These are phyloP conservation scores for Candida mattraensis DNA, from an alignment of 805 yeast genomes.

Conservation along the genomic window DNA sequence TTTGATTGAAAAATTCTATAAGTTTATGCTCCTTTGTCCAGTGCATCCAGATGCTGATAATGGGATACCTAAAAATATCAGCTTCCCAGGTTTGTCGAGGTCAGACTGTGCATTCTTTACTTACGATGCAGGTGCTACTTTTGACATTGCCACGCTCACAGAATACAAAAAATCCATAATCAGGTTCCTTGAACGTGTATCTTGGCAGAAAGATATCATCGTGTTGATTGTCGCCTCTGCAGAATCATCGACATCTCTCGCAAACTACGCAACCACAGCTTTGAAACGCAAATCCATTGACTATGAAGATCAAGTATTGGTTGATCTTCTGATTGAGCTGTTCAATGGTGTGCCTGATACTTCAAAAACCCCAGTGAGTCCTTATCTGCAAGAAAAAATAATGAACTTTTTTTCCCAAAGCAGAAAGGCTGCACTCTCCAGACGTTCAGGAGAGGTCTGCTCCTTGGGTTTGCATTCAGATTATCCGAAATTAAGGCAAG, in stretches of 20 bases:
- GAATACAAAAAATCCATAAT: constrained; percentile 41
- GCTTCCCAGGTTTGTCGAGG: constrained; percentile 64
- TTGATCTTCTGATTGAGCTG: constrained; percentile 45
- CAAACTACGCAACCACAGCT: constrained; percentile 52
- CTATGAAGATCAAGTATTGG: constrained; percentile 46
- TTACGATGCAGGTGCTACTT: constrained; percentile 63
- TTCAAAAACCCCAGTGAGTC: constrained; percentile 52
- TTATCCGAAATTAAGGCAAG: constrained; percentile 49
- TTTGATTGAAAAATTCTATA: constrained; percentile 48
- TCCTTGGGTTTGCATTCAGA: constrained; percentile 61
- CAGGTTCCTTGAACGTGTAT: constrained; percentile 44
- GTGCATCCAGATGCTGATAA: constrained; percentile 36
- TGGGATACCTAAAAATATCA: constrained; percentile 42
- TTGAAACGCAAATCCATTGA: constrained; percentile 53
- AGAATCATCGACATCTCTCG: constrained; percentile 56
- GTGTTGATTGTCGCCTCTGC: constrained; percentile 60
- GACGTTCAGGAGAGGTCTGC: constrained; percentile 47
- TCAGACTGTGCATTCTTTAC: constrained; percentile 63
- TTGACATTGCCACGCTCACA: constrained; percentile 47
- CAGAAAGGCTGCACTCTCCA: constrained; percentile 44
- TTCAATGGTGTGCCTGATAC: constrained; percentile 48
- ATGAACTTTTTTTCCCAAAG: constrained; percentile 52
- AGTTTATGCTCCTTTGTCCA: constrained; percentile 59
- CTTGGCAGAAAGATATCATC: constrained; percentile 35
- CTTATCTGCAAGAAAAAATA: constrained; percentile 56